phyloP scores from a whole-genome alignment of 495 filamentous ascomycete genomes.

The Polyplosphaeria fusca region DNA sequence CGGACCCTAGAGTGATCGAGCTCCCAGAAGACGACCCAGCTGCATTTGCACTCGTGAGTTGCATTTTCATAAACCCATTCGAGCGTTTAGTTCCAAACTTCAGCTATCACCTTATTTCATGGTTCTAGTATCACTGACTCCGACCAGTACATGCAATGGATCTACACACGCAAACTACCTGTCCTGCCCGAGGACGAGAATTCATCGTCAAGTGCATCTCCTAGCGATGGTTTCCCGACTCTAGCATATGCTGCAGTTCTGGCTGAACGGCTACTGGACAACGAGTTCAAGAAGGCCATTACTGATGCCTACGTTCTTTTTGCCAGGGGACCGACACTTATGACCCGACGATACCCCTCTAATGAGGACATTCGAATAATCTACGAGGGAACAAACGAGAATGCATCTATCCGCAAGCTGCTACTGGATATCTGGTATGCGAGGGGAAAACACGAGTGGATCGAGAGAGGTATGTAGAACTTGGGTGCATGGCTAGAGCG shows the following conservation, averaged over 20 bases:
- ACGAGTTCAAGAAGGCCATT: slow-evolving; percentile 18
- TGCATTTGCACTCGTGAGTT: slow-evolving; percentile 15
- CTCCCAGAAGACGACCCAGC: slow-evolving; percentile 20
- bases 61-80: too few species aligned
- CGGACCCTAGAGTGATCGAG: slow-evolving; percentile 10
- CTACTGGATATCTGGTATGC: slow-evolving; percentile 23
- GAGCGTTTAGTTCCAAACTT: too few species aligned
- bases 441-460: slow-evolving; percentile 23
- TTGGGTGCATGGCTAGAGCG: too few species aligned
- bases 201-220: background rate
- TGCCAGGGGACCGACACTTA: slow-evolving; percentile 2
- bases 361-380: slow-evolving; percentile 23
- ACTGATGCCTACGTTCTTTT: slow-evolving; percentile 17
- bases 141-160: slow-evolving; percentile 24
- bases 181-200: slow-evolving; percentile 6
- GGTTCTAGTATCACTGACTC: too few species aligned
- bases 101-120: too few species aligned
- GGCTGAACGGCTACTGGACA: slow-evolving; percentile 17
- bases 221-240: slow-evolving; percentile 4
- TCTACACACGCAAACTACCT: slow-evolving; percentile 17
- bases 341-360: slow-evolving; percentile 5
- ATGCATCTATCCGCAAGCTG: slow-evolving; percentile 8
- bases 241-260: slow-evolving; percentile 25
- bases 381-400: slow-evolving; percentile 17
- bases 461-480: too few species aligned